These are phyloP conservation scores for Aciculosporium take DNA, from an alignment of 2,329 filamentous ascomycete species.

Conservation along the genomic window DNA sequence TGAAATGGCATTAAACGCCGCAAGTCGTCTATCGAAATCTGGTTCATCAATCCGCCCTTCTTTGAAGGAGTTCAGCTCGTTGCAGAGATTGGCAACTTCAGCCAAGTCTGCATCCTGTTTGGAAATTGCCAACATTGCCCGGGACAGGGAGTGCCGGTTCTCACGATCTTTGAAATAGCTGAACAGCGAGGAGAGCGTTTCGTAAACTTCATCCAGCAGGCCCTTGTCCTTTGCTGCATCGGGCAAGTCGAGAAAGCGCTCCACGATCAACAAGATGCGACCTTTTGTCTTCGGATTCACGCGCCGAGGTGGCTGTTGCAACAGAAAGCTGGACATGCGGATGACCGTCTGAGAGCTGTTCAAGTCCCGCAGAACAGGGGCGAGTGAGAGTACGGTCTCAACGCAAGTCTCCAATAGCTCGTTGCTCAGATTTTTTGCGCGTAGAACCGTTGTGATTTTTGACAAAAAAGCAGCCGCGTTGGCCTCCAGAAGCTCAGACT, in stretches of 20 bases:
- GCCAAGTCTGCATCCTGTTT: constrained; percentile 44
- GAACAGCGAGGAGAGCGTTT: constrained; percentile 67
- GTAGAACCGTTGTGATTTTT: constrained; percentile 54
- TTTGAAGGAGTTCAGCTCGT: constrained; percentile 68
- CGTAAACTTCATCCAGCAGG: constrained; percentile 52
- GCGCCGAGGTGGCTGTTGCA: constrained; percentile 70
- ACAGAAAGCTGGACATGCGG: constrained; percentile 63
- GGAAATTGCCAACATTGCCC: constrained; percentile 59
- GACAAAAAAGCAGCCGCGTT: constrained; percentile 47
- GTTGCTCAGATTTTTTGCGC: constrained; percentile 46
- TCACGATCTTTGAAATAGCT: constrained; percentile 76
- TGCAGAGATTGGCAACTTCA: constrained; percentile 55
- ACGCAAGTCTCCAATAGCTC: constrained; percentile 69
- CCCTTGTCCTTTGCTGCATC: constrained; percentile 22
- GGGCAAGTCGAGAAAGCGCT: constrained; percentile 62
- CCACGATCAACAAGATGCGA: constrained; percentile 62
- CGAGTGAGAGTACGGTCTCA: constrained; percentile 61
- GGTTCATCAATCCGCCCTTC: constrained; percentile 64
- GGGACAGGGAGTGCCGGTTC: constrained; percentile 60
- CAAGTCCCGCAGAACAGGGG: constrained; percentile 52
- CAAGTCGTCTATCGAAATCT: constrained; percentile 70
- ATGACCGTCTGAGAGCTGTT: constrained; percentile 64
- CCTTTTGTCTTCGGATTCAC: constrained; percentile 77
- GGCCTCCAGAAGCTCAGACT: constrained; percentile 39
- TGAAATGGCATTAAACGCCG: constrained; percentile 62